phyloP scores from a whole-genome alignment of 78 protist genomes.

The Neovahlkampfia damariscottae region DNA sequence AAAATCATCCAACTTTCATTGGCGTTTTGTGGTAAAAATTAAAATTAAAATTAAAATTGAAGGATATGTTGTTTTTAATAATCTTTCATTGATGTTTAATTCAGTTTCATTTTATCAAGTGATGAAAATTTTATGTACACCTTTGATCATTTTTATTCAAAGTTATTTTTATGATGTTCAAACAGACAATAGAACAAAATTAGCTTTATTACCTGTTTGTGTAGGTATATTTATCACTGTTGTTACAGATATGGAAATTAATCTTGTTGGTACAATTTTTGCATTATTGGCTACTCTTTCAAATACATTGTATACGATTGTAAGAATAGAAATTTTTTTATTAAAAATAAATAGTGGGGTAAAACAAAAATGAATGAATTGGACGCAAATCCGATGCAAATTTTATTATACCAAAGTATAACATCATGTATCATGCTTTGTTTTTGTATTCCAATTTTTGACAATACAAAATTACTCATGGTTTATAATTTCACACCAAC shows the following conservation, averaged over 20 bases:
- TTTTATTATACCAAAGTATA: constrained; percentile 9
- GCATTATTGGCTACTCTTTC: constrained; percentile 12
- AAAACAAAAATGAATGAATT: constrained; percentile 21
- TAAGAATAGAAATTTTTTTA: too few species aligned
- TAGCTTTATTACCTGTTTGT: not conserved
- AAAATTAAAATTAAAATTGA: not conserved
- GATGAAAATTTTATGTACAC: constrained; percentile 8
- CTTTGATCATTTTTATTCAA: not conserved
- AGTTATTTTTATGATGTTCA: not conserved
- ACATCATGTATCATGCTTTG: not conserved
- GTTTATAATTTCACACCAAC: not conserved
- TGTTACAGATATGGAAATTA: constrained; percentile 12
- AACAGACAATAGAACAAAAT: not conserved
- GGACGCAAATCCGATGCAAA: not conserved
- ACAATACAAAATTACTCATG: not conserved
- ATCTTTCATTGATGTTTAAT: constrained; percentile 29
- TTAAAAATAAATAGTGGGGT: too few species aligned
- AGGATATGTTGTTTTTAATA: constrained; percentile 28
- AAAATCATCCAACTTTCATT: not conserved
- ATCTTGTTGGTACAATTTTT: constrained; percentile 8
- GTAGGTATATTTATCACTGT: constrained; percentile 16
- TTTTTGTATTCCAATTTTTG: constrained; percentile 11
- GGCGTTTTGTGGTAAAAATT: constrained; percentile 19
- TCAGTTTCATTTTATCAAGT: constrained; percentile 48
- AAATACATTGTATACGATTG: constrained; percentile 18